phyloP scores from a whole-genome alignment of 2,329 filamentous ascomycete genomes.

The Trichoderma simmonsii region DNA sequence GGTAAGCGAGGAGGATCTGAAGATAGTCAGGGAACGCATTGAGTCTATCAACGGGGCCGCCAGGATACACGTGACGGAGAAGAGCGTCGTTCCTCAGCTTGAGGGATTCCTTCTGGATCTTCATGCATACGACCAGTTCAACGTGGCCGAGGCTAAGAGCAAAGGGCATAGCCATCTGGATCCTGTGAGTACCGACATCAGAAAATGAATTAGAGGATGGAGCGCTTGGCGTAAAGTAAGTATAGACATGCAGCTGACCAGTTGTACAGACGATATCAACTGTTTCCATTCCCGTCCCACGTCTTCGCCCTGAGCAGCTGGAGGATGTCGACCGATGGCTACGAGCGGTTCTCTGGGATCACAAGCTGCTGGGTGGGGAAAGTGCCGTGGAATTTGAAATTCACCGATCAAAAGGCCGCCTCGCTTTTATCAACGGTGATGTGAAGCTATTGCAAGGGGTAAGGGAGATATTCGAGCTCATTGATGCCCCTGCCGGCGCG shows the following conservation, averaged over 20 bases:
- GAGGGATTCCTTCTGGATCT: constrained; percentile 86
- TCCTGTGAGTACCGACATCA: constrained; percentile 53
- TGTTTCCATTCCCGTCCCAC: constrained; percentile 64
- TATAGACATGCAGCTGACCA: background rate
- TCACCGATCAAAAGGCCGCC: constrained; percentile 80
- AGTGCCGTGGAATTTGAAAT: constrained; percentile 62
- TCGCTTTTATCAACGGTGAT: constrained; percentile 62
- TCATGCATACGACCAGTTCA: constrained; percentile 85
- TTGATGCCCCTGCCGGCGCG: constrained; percentile 53
- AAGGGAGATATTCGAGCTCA: constrained; percentile 87
- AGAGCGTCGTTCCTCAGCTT: constrained; percentile 74
- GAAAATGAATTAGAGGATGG: background rate
- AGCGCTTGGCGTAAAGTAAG: background rate
- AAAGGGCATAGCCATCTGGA: constrained; percentile 92
- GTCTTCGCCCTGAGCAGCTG: constrained; percentile 57
- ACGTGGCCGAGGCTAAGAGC: constrained; percentile 64
- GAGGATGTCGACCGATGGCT: constrained; percentile 74
- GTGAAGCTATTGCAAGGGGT: constrained; percentile 86
- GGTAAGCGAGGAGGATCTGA: constrained; percentile 66
- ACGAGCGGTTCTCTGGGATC: constrained; percentile 80
- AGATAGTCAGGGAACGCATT: constrained; percentile 67
- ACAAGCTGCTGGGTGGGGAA: constrained; percentile 50
- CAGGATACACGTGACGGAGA: constrained; percentile 75
- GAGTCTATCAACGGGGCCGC: constrained; percentile 86
- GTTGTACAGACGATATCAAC: constrained; percentile 73